Base-by-base conservation (phyloP, 106 monocot species). In the Amphibolis antarctica region DNA sequence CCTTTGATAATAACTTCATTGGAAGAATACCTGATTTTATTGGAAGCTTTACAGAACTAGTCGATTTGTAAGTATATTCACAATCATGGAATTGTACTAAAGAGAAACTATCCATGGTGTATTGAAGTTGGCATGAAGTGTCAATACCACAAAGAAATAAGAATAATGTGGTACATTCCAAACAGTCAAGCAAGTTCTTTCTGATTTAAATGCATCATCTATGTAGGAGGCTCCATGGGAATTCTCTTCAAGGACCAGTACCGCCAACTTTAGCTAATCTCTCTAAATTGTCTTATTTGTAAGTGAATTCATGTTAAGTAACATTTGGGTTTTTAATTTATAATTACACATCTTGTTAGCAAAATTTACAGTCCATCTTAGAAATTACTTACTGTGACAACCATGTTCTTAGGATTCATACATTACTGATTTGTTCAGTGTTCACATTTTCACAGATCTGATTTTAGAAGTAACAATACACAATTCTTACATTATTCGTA, bases 181-280 rank as follows among this genome's bases (percentile, higher is more conserved):
- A n/a, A n/a, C n/a, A n/a, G n/a, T n/a, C n/a, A n/a, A n/a, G n/a
- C n/a, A n/a, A n/a, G n/a, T n/a, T n/a, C n/a, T n/a, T n/a, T n/a
- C n/a, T n/a, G n/a, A n/a, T n/a, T n/a, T n/a, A n/a, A n/a, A n/a
- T n/a, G n/a, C n/a, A n/a, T n/a, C n/a, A n/a, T 36, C 4, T 36
- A 49, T 49, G 57, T 42, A 69, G 69, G 69, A 69, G 45, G 46
- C 46, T 69, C 28, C 46, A 59, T 14, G 69, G 69, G 17, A 69
- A 69, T 44, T 57, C 69, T 7, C 56, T 69, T 22, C 43, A 69
- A 23, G 69, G 69, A 3, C 69, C 69, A 42, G 59, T 69, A 10
- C 69, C 69, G 15, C 44, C 59, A 44, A 49, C 3, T 49, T 49
- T 49, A 14, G 11, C 3, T n/a, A 49, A 49, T 49, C 48, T 49